Base-by-base conservation (phyloP, 2,329 filamentous ascomycete genomes). In the Cladophialophora exuberans region DNA sequence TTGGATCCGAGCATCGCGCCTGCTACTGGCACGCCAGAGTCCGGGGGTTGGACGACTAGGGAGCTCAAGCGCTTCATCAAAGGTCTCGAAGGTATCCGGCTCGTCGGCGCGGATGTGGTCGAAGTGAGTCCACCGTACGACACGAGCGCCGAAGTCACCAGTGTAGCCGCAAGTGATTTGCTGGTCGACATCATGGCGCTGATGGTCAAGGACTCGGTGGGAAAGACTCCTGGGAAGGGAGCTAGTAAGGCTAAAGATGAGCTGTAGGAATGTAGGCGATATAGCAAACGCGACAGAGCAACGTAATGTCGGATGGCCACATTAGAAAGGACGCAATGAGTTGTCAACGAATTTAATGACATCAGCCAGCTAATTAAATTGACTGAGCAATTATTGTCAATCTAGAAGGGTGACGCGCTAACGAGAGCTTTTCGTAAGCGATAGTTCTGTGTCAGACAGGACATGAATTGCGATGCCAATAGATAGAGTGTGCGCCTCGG, bases 1-100 rank as follows among this genome's bases (percentile, higher is more conserved):
- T 53, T 70, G 13, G 67, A 70, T 49, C 67, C 67, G 2, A 65
- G 65, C 33, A 67, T 69, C 17, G 67, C 68, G 1, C 68, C 69
- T n/a, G 69, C 63, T 4, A 70, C 69, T 1, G 69, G 64, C 22
- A 66, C 64, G 22, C 64, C 64, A 6, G 64, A 66, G 43, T 50
- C 54, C 13, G 64, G 64, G 20, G 64, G 64, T n/a, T 66, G 64
- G 64, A 66, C 64, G 11, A 64, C 61, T 4, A 42, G 64, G 10
- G 64, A 66, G 51, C 36, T 66, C 15, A 65, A 63, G 23, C 26
- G 59, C 6, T 62, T 65, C 48, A 57, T 66, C 22, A 56, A 60
- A 22, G 64, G 64, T 4, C 43, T 66, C 2, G 63, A 66, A 28
- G 62, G 59, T 3, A 30, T 66, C 20, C 60, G 62, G 41, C 41